A percentile compares a stretch with the other conserved stretches of the same genome.
These are phyloP conservation scores for Fusarium sp. DNA, from an alignment of 2,329 filamentous ascomycete species.

Conservation along the genomic window DNA sequence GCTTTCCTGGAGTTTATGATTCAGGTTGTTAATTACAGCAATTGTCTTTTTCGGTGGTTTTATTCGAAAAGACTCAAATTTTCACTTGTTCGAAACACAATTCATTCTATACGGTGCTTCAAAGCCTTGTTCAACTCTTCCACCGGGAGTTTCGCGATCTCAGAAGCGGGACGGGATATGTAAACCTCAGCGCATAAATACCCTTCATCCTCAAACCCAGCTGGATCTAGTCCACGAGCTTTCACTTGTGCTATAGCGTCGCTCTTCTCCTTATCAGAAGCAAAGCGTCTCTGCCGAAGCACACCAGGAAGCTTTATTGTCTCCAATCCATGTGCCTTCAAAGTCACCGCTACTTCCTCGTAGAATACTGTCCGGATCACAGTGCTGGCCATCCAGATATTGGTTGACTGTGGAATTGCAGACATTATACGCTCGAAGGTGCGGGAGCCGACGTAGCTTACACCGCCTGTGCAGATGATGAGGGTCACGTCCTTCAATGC, in stretches of 20 bases:
- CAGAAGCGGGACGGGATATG: background rate
- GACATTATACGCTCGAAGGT: background rate
- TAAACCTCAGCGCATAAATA: background rate
- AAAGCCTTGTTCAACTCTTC: too few species aligned
- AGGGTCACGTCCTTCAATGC: background rate
- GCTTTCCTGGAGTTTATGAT: too few species aligned
- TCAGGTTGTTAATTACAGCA: too few species aligned
- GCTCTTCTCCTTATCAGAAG: background rate
- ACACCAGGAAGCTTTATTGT: background rate
- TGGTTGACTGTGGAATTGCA: background rate
- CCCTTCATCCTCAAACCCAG: rapidly evolving
- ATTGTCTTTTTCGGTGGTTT: too few species aligned
- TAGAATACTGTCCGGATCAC: background rate
- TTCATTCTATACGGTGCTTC: too few species aligned
- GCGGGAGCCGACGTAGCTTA: background rate
- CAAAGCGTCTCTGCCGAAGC: background rate
- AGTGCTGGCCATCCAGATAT: background rate
- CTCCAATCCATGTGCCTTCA: background rate
- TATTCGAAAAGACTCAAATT: too few species aligned
- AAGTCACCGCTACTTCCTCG: background rate
- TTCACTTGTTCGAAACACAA: too few species aligned
- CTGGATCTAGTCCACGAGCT: background rate
- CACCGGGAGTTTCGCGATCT: background rate
- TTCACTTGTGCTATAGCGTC: background rate
- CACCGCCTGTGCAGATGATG: background rate